Evolutionary conservation across 164 flowering plant genomes (phyloP).

Genomic region (Kingdonia uniflora): DNA sequence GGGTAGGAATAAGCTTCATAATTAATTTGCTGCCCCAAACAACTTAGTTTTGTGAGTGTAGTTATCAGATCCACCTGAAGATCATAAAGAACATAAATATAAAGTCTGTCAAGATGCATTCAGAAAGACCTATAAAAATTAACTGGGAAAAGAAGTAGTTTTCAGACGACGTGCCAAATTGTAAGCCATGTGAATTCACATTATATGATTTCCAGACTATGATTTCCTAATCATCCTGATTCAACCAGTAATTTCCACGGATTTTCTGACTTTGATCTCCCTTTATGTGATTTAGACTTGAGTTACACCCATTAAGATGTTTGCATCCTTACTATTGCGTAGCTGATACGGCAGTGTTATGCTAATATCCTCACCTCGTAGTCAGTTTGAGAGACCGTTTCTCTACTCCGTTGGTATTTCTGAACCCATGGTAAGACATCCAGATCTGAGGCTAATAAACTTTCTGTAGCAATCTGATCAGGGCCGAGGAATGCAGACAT

Average conservation of each 20-base stretch:
- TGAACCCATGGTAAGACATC: constrained; percentile 86
- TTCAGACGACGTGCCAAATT: not conserved
- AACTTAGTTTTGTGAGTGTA: constrained; percentile 69
- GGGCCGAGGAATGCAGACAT: constrained; percentile 97
- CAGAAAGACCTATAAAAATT: not conserved
- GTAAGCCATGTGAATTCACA: too few species aligned
- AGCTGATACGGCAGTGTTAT: not conserved
- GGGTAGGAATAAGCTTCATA: constrained; percentile 89
- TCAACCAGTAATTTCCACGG: too few species aligned
- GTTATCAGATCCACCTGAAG: constrained; percentile 88
- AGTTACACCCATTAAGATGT: too few species aligned
- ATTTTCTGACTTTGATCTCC: too few species aligned
- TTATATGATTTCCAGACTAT: too few species aligned
- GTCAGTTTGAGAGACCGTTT: constrained; percentile 87
- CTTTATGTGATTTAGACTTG: too few species aligned
- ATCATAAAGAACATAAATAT: not conserved
- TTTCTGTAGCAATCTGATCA: constrained; percentile 73
- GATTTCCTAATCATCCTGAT: too few species aligned
- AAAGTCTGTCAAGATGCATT: not conserved
- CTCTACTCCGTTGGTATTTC: constrained; percentile 90
- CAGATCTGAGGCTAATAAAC: constrained; percentile 55
- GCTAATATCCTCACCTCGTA: constrained; percentile 51
- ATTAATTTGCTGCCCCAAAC: constrained; percentile 74
- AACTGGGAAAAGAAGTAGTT: not conserved
- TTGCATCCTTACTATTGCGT: too few species aligned